Evolutionary conservation across 2,329 filamentous ascomycete genomes (phyloP), one percentile per base, ranked within the genome.

Genomic region (Epichloe amarillans): DNA sequence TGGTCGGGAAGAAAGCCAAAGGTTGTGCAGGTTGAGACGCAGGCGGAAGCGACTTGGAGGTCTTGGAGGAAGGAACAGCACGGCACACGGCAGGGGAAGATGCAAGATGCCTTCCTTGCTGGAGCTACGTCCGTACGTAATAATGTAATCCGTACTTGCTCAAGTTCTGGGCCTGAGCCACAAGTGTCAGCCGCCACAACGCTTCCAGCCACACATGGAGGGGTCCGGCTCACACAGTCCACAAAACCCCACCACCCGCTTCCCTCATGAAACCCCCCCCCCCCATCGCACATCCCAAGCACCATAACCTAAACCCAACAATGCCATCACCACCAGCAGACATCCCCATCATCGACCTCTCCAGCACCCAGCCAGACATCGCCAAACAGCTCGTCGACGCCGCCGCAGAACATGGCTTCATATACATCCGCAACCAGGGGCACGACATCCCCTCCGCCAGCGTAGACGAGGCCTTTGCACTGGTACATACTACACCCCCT

Each of bases 291-390:
- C 30, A 10, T 11, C 10, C 8, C 26, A 30, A 30, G 26, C 26
- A 30, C 26, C 14, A n/a, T n/a, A 49, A 42, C 6, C 1, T 26
- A 7, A 8, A 14, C 12, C 12, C n/a, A 37, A 39, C n/a, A 38
- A 64, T 65, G 55, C 38, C 59, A 5, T 3, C 39, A 30, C 41
- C 52, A 30, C 53, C 61, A 4, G 72, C 74, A 21, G 65, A 69
- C 2, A 89, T 96, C 39, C 89, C 91, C 21, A 72, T 96, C 49
- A 88, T 97, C 58, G 85, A 96, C 65, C 82, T 95, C 4, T 73
- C 76, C 17, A 71, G 75, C 5, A 72, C 84, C 56, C 69, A 76
- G 52, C 63, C 64, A n/a, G 66, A 71, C 44, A 69, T 81, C 19
- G 84, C 85, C 48, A 79, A 79, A 50, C 76, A 81, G 55, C 75